Evolutionary conservation across 2,329 filamentous ascomycete genomes (phyloP), one percentile per base, ranked within the genome.

Genomic region (Exophiala sideris): DNA sequence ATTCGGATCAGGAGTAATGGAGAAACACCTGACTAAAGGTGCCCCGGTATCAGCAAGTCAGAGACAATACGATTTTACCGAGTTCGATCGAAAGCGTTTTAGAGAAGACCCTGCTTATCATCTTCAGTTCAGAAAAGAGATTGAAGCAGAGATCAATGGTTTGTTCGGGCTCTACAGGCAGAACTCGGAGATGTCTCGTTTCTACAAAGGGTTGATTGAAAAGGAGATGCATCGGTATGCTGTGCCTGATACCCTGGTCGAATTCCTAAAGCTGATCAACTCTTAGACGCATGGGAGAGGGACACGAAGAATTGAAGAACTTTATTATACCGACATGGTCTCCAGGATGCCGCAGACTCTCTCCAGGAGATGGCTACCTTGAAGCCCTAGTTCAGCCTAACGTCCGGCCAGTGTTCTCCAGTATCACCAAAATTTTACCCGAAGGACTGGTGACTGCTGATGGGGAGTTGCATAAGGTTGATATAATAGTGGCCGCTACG

Each of bases 121-220:
- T 29, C 56, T 67, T 5, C 50, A 52, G 5, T 68, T 66, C 48
- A 60, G 65, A n/a, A 66, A 66, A 57, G 55, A 62, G 48, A 66
- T 67, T 16, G 66, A 68, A 42, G 58, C 56, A 3, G 63, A 64
- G 46, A 56, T 67, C 11, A 65, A 67, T 47, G 48, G 46, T 14
- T 45, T 62, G 18, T 63, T 65, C 52, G 50, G 42, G 12, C 45
- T 50, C 38, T 57, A 50, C 36, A 33, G 20, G n/a, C 29, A 50
- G 18, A 50, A 50, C 10, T 46, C 40, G 11, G 46, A 52, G 9
- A 7, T 50, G 16, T 18, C 16, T 18, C 16, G 16, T 18, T 18
- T 18, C 16, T 18, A 18, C 3, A 18, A 18, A 18, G 16, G 16
- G 16, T 18, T 18, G 16, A 18, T 18, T 11, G 9, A 48, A 36